Percentiles rank a stretch among this genome's conserved stretches.
Conservation (phyloP, 148 eudicot genomes). For the Vaccinium macrocarpon region DNA sequence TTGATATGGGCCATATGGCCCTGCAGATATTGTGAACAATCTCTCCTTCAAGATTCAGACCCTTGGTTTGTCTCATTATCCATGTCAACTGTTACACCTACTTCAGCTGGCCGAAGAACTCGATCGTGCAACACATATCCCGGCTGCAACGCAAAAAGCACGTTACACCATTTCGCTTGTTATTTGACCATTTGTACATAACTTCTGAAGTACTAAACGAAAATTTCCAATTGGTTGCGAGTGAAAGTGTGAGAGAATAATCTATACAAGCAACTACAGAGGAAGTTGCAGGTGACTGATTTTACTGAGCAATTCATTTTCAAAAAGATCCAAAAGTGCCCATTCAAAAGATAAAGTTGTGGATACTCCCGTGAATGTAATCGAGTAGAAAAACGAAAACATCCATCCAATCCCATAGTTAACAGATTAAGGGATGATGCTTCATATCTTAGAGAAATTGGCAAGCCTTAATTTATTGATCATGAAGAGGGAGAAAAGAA, state of each 20-base stretch:
- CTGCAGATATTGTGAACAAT: background rate
- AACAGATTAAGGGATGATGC: background rate
- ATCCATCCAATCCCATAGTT: background rate
- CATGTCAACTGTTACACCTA: constrained; percentile 69
- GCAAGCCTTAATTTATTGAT: background rate
- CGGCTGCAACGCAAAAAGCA: constrained; percentile 40
- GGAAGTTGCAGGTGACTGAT: background rate
- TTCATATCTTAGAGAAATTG: background rate
- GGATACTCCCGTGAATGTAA: background rate
- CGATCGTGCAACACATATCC: constrained; percentile 81
- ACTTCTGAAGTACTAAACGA: background rate
- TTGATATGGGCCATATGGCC: background rate
- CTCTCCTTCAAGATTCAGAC: constrained; percentile 24
- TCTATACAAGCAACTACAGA: background rate
- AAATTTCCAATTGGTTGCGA: background rate
- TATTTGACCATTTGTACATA: background rate
- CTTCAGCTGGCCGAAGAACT: constrained; percentile 92
- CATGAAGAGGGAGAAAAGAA: background rate
- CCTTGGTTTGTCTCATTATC: constrained; percentile 33
- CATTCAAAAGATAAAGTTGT: background rate
- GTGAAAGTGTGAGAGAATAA: background rate
- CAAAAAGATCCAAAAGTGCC: background rate
- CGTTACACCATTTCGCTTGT: background rate
- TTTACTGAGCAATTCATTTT: background rate
- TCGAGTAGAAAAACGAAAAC: background rate